Evolutionary conservation across 805 yeast species (phyloP).

Genomic region (Pichia phayaonensis): DNA sequence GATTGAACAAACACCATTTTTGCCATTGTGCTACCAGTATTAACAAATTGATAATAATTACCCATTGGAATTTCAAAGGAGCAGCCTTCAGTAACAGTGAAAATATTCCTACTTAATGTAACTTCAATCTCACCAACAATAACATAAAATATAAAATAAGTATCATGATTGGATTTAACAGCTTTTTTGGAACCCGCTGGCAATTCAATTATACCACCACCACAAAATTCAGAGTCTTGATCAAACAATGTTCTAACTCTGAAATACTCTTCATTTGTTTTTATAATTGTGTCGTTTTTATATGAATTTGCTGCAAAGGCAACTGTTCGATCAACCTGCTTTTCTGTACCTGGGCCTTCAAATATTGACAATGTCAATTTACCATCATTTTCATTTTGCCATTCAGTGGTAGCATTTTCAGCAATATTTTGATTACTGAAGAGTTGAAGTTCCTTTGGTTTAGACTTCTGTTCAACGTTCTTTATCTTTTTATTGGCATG

Average conservation of each 20-base stretch:
- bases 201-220: constrained; percentile 65
- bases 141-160: constrained; percentile 69
- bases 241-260: constrained; percentile 59
- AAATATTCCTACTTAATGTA: constrained; percentile 47
- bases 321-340: constrained; percentile 37
- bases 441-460: neutral
- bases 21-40: constrained; percentile 50
- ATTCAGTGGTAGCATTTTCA: constrained; percentile 36
- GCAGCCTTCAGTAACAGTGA: constrained; percentile 63
- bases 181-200: constrained; percentile 58
- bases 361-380: constrained; percentile 40
- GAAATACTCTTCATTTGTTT: constrained; percentile 44
- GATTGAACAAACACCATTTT: constrained; percentile 72
- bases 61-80: constrained; percentile 77
- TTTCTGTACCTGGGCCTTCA: constrained; percentile 41
- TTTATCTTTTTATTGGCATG: neutral
- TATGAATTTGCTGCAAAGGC: constrained; percentile 62
- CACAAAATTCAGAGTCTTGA: constrained; percentile 53
- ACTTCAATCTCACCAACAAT: constrained; percentile 66
- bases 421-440: neutral
- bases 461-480: neutral
- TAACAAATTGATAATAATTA: constrained; percentile 61
- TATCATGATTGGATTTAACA: constrained; percentile 52
- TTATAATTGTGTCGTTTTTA: constrained; percentile 33
- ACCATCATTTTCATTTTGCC: constrained; percentile 36